Conservation (phyloP, 345 rosid species). For the Cardamine occulta region DNA sequence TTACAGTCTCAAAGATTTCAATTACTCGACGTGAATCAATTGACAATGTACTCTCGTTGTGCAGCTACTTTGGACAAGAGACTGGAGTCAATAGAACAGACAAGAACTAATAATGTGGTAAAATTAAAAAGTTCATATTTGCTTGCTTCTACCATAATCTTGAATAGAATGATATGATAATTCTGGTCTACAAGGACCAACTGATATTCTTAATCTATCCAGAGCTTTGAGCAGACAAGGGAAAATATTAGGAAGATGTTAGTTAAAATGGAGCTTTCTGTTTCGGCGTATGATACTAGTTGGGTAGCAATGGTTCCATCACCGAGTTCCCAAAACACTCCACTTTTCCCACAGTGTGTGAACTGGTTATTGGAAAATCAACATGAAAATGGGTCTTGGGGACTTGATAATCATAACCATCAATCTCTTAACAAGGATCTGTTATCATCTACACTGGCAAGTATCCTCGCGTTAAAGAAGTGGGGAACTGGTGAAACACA, state of each 20-base stretch:
- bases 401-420: slow-evolving; percentile 50
- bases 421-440: slow-evolving; percentile 60
- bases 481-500: slow-evolving; percentile 80
- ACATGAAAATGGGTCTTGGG: slow-evolving; percentile 84
- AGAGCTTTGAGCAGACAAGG: slow-evolving; percentile 53
- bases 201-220: slow-evolving; percentile 25
- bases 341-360: slow-evolving; percentile 73
- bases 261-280: slow-evolving; percentile 59
- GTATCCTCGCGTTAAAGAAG: slow-evolving; percentile 70
- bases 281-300: slow-evolving; percentile 86
- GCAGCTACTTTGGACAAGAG: slow-evolving; percentile 43
- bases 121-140: slow-evolving; percentile 19
- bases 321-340: slow-evolving; percentile 47
- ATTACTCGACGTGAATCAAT: neutral
- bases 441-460: slow-evolving; percentile 77
- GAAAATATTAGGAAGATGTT: slow-evolving; percentile 69
- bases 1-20: neutral
- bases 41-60: slow-evolving; percentile 31
- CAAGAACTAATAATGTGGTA: slow-evolving; percentile 50
- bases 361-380: slow-evolving; percentile 83
- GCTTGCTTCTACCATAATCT: neutral
- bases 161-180: neutral
- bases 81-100: slow-evolving; percentile 38
- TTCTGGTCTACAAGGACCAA: neutral
- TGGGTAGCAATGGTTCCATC: slow-evolving; percentile 95